Evolutionary conservation across 108 stramenopile genomes (phyloP).

Genomic region (Pseudonitzschia pungens): DNA sequence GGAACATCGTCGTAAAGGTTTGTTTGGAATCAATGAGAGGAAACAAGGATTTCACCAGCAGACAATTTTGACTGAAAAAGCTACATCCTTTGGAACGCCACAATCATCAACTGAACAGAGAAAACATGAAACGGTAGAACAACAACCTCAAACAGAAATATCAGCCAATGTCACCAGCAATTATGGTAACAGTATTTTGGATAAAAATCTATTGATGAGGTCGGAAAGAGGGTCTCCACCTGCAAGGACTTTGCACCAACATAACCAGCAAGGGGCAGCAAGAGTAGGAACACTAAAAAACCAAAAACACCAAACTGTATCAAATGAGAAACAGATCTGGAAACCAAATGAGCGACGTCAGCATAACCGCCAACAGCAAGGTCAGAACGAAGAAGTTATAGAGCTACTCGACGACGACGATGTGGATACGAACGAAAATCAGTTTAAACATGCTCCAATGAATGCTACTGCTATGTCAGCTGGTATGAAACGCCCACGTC

Average conservation of each 20-base stretch:
- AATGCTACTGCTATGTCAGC: background rate
- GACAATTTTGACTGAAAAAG: no score
- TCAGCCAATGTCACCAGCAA: background rate
- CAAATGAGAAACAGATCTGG: no score
- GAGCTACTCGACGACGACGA: slow-evolving; percentile 36
- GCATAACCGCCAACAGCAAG: background rate
- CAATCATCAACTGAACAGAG: no score
- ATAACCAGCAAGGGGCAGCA: background rate
- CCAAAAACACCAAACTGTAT: no score
- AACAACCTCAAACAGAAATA: no score
- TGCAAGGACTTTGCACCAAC: background rate
- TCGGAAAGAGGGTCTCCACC: background rate
- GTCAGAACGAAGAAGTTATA: slow-evolving; percentile 11
- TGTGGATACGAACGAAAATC: background rate
- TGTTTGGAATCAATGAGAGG: no score
- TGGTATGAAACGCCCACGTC: slow-evolving; percentile 10
- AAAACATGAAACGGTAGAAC: no score
- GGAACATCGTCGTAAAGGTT: no score
- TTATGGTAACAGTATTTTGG: background rate
- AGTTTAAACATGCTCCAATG: background rate
- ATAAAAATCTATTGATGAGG: background rate
- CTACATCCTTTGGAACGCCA: no score
- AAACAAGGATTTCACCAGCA: no score
- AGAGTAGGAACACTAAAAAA: no score
- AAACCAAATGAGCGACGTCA: background rate